phyloP scores from a whole-genome alignment of 192 early-diverging fungal genomes.

The Coemansia sp. region DNA sequence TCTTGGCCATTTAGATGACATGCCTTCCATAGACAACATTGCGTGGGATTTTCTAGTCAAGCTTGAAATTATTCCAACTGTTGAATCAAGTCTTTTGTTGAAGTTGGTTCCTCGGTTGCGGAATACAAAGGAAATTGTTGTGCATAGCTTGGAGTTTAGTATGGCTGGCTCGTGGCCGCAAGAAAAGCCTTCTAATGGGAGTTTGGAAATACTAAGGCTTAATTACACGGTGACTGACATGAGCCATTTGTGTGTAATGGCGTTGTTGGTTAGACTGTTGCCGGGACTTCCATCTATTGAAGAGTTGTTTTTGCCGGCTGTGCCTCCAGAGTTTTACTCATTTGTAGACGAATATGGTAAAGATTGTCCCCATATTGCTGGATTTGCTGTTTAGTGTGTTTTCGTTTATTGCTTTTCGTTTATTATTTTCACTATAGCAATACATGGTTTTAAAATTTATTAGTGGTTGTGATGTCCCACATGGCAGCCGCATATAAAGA shows the following conservation, averaged over 20 bases:
- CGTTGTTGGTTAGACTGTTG: background rate
- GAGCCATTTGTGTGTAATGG: background rate
- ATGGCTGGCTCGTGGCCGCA: background rate
- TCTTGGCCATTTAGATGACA: background rate
- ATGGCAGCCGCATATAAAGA: no score
- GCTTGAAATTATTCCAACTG: conserved; percentile 1
- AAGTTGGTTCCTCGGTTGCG: background rate
- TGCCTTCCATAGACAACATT: background rate
- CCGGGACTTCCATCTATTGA: conserved; percentile 2
- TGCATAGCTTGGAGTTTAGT: conserved; percentile 3
- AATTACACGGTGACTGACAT: background rate
- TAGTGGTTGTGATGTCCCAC: no score
- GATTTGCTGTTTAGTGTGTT: background rate
- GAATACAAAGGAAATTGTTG: background rate
- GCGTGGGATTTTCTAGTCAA: background rate
- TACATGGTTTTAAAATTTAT: no score
- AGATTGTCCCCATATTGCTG: conserved; percentile 5
- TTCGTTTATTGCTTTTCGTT: no score
- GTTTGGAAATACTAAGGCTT: background rate
- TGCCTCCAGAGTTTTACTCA: conserved; percentile 2
- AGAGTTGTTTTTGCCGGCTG: conserved; percentile 8
- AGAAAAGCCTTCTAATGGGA: background rate
- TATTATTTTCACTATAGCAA: no score
- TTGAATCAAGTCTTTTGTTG: background rate
- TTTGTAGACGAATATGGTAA: conserved; percentile 9